Conservation (phyloP, 805 yeast genomes). For the Schwanniomyces polymorphus region DNA sequence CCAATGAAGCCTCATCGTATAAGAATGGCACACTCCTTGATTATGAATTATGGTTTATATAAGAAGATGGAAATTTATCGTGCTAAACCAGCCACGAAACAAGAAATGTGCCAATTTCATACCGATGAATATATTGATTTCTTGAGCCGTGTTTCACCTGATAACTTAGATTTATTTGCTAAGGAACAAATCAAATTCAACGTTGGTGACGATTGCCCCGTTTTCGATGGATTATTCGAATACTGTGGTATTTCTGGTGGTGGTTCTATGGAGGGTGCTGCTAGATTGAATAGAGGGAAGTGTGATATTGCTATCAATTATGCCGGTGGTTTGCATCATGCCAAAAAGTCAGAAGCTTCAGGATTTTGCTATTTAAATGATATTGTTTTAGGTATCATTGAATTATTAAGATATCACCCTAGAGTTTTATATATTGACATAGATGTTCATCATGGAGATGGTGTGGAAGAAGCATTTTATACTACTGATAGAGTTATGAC, state of each 20-base stretch:
- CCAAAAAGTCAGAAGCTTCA: slow-evolving; percentile 92
- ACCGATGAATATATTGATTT: slow-evolving; percentile 97
- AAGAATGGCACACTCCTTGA: slow-evolving; percentile 96
- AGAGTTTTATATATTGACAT: slow-evolving; percentile 92
- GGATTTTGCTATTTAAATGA: slow-evolving; percentile 97
- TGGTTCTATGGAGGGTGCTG: slow-evolving; percentile 92
- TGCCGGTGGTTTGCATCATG: slow-evolving; percentile 98
- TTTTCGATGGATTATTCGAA: slow-evolving; percentile 92
- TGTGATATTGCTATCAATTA: slow-evolving; percentile 95
- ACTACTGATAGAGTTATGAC: slow-evolving; percentile 96
- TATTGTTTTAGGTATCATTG: slow-evolving; percentile 85
- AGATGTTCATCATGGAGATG: slow-evolving; percentile 97
- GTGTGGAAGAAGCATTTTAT: slow-evolving; percentile 97
- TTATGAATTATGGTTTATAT: slow-evolving; percentile 95
- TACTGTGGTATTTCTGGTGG: slow-evolving; percentile 91
- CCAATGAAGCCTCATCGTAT: slow-evolving; percentile 99
- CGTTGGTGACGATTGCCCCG: slow-evolving; percentile 96
- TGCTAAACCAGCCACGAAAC: slow-evolving; percentile 96
- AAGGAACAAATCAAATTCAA: slow-evolving; percentile 90
- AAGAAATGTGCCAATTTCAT: slow-evolving; percentile 97
- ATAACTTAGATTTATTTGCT: slow-evolving; percentile 80
- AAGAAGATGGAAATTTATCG: slow-evolving; percentile 96
- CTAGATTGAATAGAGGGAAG: slow-evolving; percentile 79
- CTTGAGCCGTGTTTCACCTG: slow-evolving; percentile 86
- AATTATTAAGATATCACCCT: slow-evolving; percentile 84